Evolutionary conservation across 139 green algal species (phyloP).

Genomic region (Chlorella sp.): DNA sequence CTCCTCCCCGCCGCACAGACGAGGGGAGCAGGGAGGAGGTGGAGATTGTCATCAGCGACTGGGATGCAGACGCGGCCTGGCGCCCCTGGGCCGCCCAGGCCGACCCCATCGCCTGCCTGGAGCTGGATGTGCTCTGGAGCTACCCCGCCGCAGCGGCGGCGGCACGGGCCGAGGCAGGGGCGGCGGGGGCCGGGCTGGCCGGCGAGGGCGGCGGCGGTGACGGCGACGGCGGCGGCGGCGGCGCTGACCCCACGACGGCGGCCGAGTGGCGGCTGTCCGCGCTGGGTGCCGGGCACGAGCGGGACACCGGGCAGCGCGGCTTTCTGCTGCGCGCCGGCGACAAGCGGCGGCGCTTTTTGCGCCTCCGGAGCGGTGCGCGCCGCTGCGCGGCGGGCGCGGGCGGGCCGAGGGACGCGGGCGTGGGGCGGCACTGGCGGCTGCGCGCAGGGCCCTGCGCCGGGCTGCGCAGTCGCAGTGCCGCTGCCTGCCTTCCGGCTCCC

Average conservation of each 20-base stretch:
- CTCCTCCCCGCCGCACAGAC: neutral
- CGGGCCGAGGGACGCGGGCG: neutral
- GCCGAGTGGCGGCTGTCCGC: constrained; percentile 23
- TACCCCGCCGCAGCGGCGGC: constrained; percentile 8
- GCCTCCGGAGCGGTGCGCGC: constrained; percentile 5
- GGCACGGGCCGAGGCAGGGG: neutral
- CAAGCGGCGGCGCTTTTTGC: constrained; percentile 25
- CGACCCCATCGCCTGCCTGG: constrained; percentile 55
- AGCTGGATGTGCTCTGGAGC: constrained; percentile 71
- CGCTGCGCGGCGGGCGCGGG: neutral
- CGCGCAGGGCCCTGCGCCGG: too few relatives aligned
- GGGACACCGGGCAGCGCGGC: constrained; percentile 21
- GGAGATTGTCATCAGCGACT: constrained; percentile 15
- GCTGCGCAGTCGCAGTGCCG: too few relatives aligned
- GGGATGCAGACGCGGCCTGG: constrained; percentile 67
- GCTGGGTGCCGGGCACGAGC: constrained; percentile 15
- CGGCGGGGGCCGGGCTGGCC: neutral
- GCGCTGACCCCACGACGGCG: neutral
- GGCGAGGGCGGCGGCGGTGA: too few relatives aligned
- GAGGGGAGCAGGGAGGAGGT: neutral
- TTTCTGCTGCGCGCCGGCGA: constrained; percentile 24
- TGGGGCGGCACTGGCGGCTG: too few relatives aligned
- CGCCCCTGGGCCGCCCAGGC: constrained; percentile 60
- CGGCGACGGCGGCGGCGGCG: too few relatives aligned
- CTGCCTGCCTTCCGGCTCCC: too few relatives aligned